Evolutionary conservation across 345 rosid genomes (phyloP).

Genomic region (Cochlearia excelsa): DNA sequence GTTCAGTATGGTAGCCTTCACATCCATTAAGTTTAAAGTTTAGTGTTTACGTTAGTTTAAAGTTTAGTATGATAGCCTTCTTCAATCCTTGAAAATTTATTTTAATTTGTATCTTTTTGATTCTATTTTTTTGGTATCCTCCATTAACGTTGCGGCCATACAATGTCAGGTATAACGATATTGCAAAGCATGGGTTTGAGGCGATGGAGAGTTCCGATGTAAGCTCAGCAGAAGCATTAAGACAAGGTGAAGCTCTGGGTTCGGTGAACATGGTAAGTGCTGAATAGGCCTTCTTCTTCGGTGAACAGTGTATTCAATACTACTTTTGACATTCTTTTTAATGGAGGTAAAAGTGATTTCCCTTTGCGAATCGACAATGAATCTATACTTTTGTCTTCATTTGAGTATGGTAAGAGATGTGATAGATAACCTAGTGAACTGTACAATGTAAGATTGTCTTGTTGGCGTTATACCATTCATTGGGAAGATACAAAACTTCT

Average conservation of each 20-base stretch:
- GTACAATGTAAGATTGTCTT: conserved; percentile 57
- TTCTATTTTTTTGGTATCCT: background rate
- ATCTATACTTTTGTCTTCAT: background rate
- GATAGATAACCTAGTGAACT: conserved; percentile 12
- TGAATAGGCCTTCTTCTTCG: conserved; percentile 56
- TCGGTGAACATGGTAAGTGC: conserved; percentile 29
- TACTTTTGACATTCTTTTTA: conserved; percentile 76
- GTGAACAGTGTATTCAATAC: conserved; percentile 79
- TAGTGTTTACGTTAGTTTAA: too few relatives aligned
- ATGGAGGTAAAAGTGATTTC: conserved; percentile 54
- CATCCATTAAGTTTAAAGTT: too few relatives aligned
- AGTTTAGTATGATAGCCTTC: conserved; percentile 46
- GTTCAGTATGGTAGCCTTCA: too few relatives aligned
- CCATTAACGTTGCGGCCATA: background rate
- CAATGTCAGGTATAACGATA: conserved; percentile 74
- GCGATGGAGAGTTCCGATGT: conserved; percentile 47
- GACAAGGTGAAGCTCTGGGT: conserved; percentile 40
- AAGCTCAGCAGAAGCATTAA: conserved; percentile 36
- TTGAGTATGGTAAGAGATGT: conserved; percentile 13
- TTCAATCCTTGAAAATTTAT: conserved; percentile 13
- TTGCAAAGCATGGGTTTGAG: conserved; percentile 74
- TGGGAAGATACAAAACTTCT: conserved; percentile 73
- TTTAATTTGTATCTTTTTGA: background rate
- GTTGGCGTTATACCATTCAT: conserved; percentile 69
- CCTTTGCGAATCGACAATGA: conserved; percentile 1